phyloP scores from a whole-genome alignment of 2,329 filamentous ascomycete genomes.

The Pseudogymnoascus sp. region DNA sequence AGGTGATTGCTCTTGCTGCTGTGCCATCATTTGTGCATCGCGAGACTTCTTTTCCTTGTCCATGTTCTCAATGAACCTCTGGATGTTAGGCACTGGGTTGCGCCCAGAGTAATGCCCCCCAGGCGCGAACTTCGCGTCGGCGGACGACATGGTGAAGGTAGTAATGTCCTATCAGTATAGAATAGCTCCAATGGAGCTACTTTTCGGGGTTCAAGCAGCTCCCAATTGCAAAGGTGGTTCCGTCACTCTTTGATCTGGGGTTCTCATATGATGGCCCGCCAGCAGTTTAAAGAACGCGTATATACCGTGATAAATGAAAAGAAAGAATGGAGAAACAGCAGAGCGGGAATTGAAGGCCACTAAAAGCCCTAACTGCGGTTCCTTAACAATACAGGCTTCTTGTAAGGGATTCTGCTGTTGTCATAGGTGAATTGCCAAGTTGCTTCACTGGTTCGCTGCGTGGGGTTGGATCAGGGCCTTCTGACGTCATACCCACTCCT shows the following conservation, averaged over 20 bases:
- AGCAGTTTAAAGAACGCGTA: neutral
- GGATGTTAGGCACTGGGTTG: constrained; percentile 82
- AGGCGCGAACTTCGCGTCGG: constrained; percentile 28
- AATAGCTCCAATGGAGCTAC: neutral
- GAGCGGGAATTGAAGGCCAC: neutral
- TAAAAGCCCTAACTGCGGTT: neutral
- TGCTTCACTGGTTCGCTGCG: neutral
- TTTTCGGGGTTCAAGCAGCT: neutral
- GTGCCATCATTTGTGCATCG: constrained; percentile 61
- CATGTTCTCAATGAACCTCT: constrained; percentile 70
- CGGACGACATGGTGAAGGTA: constrained; percentile 16
- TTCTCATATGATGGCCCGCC: neutral
- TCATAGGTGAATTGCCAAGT: constrained; percentile 5
- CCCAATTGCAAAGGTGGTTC: neutral
- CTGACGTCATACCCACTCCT: neutral
- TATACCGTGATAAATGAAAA: neutral
- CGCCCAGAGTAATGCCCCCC: constrained; percentile 69
- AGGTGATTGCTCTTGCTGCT: constrained; percentile 29
- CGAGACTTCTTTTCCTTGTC: constrained; percentile 71
- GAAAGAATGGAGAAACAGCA: neutral
- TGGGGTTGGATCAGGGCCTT: neutral
- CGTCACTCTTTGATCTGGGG: neutral
- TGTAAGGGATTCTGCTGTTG: neutral
- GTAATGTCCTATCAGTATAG: neutral
- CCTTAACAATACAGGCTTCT: neutral